Evolutionary conservation across 2,329 filamentous ascomycete species (phyloP), one percentile per base, ranked within the genome.

Genomic region (Monilinia fructigena): DNA sequence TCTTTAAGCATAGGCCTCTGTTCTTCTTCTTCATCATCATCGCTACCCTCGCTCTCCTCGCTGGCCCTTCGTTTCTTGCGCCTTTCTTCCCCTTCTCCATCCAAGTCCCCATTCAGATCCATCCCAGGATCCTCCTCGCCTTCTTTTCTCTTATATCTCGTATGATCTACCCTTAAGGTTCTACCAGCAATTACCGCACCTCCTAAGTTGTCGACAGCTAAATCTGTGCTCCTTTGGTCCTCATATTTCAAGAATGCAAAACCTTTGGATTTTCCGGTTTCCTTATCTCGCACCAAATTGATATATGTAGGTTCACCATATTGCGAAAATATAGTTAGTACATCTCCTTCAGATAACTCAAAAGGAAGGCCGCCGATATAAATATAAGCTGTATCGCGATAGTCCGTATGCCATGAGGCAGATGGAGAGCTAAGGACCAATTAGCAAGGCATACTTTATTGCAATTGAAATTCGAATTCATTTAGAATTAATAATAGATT

Each of bases 171-270:
- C 68, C 90, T 86, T 53, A 99, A 79, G 67, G 94, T 79, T 53
- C 93, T 84, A 2, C 93, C 93, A 76, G 91, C 82, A 23, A 99
- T 88, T 40, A 88, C 90, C 11, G 93, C 89, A 42, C 95, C 95
- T 50, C 93, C 91, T 6, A 99, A 81, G 77, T 99, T 99, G 79
- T 99, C 95, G 12, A 99, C 96, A 0, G 96, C 95, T 53, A 99
- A 81, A 78, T 98, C 94, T 69, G 92, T 96, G 79, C 93, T 97
- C 72, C 94, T 85, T 81, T 99, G 95, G 78, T 99, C 94, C 77
- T 99, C 95, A 79, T 98, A 99, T 77, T 99, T 99, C 67, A 99
- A 84, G 84, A 96, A 99, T 3, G 90, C 93, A 76, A 98, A 99
- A 0, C 95, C 95, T 71, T 90, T 90, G 69, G 91, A 96, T 79